phyloP scores from a whole-genome alignment of 2,329 filamentous ascomycete genomes.

The Ophiocordyceps australis region DNA sequence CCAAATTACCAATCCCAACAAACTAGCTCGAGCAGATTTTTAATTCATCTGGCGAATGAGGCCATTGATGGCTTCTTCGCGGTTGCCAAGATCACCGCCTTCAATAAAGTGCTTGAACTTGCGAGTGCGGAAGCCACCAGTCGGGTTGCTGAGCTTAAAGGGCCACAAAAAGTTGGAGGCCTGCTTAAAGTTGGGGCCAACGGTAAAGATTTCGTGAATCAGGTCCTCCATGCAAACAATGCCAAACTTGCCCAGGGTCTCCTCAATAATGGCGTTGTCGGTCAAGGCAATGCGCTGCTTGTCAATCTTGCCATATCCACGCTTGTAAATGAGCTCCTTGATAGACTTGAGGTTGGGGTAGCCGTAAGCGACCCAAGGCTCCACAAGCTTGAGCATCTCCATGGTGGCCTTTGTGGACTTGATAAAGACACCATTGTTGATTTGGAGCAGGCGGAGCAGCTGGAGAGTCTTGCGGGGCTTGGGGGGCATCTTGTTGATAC shows the following conservation, averaged over 20 bases:
- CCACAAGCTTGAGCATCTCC: conserved; percentile 95
- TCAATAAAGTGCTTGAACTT: conserved; percentile 99
- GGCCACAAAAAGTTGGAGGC: conserved; percentile 99
- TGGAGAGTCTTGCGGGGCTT: conserved; percentile 99
- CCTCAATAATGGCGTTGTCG: conserved; percentile 96
- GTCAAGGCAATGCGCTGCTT: conserved; percentile 95
- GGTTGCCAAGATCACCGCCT: conserved; percentile 96
- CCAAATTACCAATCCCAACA: conserved; percentile 9
- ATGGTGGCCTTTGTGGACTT: conserved; percentile 92
- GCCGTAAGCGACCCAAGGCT: conserved; percentile 98
- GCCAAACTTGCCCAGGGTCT: conserved; percentile 91
- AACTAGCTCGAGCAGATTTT: conserved; percentile 4
- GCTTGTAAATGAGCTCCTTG: conserved; percentile 99
- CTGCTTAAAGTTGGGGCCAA: conserved; percentile 99
- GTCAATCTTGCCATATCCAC: conserved; percentile 96
- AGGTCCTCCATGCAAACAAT: conserved; percentile 99
- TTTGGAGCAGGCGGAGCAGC: conserved; percentile 97
- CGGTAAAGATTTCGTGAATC: conserved; percentile 97
- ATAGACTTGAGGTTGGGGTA: conserved; percentile 99
- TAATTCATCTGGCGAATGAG: conserved; percentile 99
- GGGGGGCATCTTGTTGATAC: conserved; percentile 99
- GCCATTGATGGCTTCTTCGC: conserved; percentile 93
- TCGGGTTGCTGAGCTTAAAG: conserved; percentile 99
- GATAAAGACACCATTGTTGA: conserved; percentile 99
- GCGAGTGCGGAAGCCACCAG: conserved; percentile 81